phyloP scores from a whole-genome alignment of 106 monocot species.

The Acanthochlamys bracteata region DNA sequence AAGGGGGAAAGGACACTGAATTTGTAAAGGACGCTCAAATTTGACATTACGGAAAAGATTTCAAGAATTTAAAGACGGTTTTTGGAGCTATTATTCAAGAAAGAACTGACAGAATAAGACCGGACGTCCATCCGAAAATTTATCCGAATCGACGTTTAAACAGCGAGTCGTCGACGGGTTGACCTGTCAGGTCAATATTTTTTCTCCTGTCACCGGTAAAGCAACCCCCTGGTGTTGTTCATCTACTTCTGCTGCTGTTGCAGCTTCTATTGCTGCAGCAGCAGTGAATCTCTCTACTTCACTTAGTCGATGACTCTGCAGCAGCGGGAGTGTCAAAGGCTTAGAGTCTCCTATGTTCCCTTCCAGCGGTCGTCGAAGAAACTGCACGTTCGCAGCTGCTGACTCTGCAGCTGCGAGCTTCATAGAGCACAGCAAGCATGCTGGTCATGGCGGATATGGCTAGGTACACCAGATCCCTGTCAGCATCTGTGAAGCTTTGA shows the following conservation, averaged over 20 bases:
- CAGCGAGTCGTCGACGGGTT: too few relatives aligned
- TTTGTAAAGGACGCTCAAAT: too few relatives aligned
- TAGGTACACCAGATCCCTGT: slow-evolving; percentile 38
- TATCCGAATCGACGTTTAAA: too few relatives aligned
- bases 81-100: too few relatives aligned
- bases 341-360: slow-evolving; percentile 83
- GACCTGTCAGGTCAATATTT: too few relatives aligned
- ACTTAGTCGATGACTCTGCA: slow-evolving; percentile 59
- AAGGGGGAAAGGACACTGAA: too few relatives aligned
- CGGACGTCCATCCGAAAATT: too few relatives aligned
- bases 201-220: too few relatives aligned
- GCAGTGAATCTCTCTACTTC: slow-evolving; percentile 54
- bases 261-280: background rate
- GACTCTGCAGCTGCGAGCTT: slow-evolving; percentile 79
- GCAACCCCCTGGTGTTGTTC: too few relatives aligned
- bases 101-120: too few relatives aligned
- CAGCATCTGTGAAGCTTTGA: slow-evolving; percentile 43
- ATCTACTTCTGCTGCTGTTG: slow-evolving; percentile 4
- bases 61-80: too few relatives aligned
- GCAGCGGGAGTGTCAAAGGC: slow-evolving; percentile 71
- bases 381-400: slow-evolving; percentile 45
- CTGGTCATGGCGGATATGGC: slow-evolving; percentile 7
- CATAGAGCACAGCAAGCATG: slow-evolving; percentile 8
- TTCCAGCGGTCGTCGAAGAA: slow-evolving; percentile 34
- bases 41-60: too few relatives aligned